Percentiles rank a stretch among this genome's conserved stretches.
Conservation (phyloP, 2,329 filamentous ascomycete species). For the Didymella sp. region DNA sequence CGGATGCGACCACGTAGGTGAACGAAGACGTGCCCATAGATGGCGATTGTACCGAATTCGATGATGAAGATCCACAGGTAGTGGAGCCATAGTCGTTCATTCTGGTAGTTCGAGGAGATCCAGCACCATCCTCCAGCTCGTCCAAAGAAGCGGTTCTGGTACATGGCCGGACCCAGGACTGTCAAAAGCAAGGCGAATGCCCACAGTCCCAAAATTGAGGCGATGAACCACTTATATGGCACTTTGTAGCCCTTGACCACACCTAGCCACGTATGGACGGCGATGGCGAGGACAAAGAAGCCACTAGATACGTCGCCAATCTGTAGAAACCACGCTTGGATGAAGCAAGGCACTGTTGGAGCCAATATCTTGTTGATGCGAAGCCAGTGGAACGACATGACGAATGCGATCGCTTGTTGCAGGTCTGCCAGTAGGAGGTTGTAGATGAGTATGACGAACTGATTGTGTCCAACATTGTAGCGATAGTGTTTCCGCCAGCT, state of each 20-base stretch:
- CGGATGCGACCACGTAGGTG: slow-evolving; percentile 56
- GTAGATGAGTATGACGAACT: slow-evolving; percentile 62
- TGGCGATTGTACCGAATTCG: slow-evolving; percentile 59
- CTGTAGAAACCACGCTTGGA: slow-evolving; percentile 61
- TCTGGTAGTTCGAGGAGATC: slow-evolving; percentile 54
- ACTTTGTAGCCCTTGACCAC: slow-evolving; percentile 58
- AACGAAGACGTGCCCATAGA: slow-evolving; percentile 59
- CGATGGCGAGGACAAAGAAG: slow-evolving; percentile 62
- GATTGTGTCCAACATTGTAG: slow-evolving; percentile 61
- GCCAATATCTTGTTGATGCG: slow-evolving; percentile 53
- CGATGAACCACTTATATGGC: slow-evolving; percentile 55
- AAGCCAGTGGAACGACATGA: slow-evolving; percentile 59
- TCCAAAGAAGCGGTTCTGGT: slow-evolving; percentile 55
- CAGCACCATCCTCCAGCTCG: slow-evolving; percentile 63
- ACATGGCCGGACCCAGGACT: slow-evolving; percentile 54
- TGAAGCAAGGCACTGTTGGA: slow-evolving; percentile 55
- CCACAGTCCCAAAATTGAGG: slow-evolving; percentile 56
- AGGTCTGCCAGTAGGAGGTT: slow-evolving; percentile 62
- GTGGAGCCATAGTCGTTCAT: slow-evolving; percentile 58
- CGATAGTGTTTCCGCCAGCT: slow-evolving; percentile 58
- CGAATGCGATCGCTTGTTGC: slow-evolving; percentile 60
- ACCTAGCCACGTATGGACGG: slow-evolving; percentile 60
- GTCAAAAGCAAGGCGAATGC: slow-evolving; percentile 55
- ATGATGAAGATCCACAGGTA: slow-evolving; percentile 63
- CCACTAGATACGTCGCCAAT: slow-evolving; percentile 61